These are phyloP conservation scores for Eruca vesicaria DNA, from an alignment of 441 rosid genomes.

Conservation along the genomic window DNA sequence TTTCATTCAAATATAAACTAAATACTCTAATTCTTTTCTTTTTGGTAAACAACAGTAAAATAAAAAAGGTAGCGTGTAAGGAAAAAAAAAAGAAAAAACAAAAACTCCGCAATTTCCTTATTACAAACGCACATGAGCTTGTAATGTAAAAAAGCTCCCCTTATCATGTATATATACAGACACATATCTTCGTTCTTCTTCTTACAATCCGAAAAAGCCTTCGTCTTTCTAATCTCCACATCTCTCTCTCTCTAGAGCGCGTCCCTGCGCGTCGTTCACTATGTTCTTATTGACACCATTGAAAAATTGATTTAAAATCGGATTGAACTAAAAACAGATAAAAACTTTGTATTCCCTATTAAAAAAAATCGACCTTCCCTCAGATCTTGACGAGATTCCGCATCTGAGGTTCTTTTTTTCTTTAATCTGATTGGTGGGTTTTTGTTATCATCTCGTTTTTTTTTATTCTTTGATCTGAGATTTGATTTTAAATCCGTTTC, in stretches of 20 bases:
- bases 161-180: slow-evolving; percentile 5
- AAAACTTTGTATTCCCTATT: slow-evolving; percentile 32
- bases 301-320: slow-evolving; percentile 33
- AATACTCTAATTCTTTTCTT: neutral
- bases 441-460: slow-evolving; percentile 36
- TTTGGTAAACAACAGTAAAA: neutral
- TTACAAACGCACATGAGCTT: slow-evolving; percentile 7
- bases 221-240: slow-evolving; percentile 35
- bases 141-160: neutral
- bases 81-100: neutral
- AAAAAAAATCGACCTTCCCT: slow-evolving; percentile 40
- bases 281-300: slow-evolving; percentile 40
- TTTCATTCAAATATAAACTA: neutral
- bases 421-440: slow-evolving; percentile 50
- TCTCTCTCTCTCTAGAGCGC: slow-evolving; percentile 35
- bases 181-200: slow-evolving; percentile 38
- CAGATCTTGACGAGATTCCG: slow-evolving; percentile 65
- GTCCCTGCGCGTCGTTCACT: slow-evolving; percentile 31
- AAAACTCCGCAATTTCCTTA: slow-evolving; percentile 8
- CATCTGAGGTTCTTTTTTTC: slow-evolving; percentile 38
- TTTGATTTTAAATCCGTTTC: slow-evolving; percentile 12
- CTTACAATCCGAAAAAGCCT: slow-evolving; percentile 24
- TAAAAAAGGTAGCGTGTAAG: neutral
- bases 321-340: neutral
- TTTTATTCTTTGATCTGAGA: slow-evolving; percentile 38